These are phyloP conservation scores for Volvox reticuliferus DNA, from an alignment of 139 green algal genomes.

Conservation along the genomic window DNA sequence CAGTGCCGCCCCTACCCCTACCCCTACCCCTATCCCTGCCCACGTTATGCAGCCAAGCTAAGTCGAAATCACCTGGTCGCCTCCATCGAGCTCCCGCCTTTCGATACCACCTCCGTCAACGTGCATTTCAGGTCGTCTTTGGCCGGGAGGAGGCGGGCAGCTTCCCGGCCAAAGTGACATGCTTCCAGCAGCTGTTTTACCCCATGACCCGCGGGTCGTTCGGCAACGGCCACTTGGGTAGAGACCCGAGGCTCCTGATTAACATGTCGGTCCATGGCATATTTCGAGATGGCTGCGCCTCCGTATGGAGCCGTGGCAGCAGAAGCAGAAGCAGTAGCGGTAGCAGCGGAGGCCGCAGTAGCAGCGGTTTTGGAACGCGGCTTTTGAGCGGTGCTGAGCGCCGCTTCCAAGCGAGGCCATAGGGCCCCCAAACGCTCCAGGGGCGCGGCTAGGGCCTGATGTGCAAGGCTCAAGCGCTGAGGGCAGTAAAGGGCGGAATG, in stretches of 20 bases:
- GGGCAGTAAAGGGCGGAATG: background rate
- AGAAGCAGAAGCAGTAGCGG: background rate
- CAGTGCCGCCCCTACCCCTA: too few relatives aligned
- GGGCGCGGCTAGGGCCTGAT: background rate
- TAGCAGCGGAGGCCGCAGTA: background rate
- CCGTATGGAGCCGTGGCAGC: too few relatives aligned
- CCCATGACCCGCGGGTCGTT: background rate
- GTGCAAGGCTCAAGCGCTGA: slow-evolving; percentile 6
- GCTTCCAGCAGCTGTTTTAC: slow-evolving; percentile 1
- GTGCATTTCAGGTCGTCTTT: background rate
- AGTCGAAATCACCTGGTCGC: background rate
- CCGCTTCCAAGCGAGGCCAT: background rate
- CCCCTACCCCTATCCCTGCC: too few relatives aligned
- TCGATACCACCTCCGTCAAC: background rate
- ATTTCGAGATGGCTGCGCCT: too few relatives aligned
- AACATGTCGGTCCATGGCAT: too few relatives aligned
- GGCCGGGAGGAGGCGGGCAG: background rate
- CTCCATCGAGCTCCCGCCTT: background rate
- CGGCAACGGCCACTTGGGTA: background rate
- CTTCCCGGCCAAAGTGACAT: background rate
- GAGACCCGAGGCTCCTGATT: background rate
- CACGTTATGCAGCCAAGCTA: too few relatives aligned
- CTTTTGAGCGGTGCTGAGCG: background rate
- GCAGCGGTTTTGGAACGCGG: background rate
- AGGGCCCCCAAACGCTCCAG: slow-evolving; percentile 12